Evolutionary conservation across 495 filamentous ascomycete species (phyloP), one percentile per base, ranked within the genome.

Genomic region (Penicillium maclennaniae): DNA sequence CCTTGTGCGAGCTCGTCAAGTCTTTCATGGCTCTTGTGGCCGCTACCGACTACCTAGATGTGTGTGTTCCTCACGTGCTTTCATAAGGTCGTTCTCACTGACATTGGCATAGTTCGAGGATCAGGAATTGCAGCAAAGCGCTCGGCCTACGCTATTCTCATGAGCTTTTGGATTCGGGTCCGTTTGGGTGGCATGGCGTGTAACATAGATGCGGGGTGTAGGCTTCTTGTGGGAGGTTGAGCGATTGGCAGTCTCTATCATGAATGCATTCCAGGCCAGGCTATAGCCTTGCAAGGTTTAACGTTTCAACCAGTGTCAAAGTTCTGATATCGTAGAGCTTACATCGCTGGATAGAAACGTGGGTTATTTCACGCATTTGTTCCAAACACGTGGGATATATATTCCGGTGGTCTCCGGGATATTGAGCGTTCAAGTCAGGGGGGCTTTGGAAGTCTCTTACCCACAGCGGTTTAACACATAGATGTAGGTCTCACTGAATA

Each of bases 11-110:
- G 36, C 62, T 87, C 45, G 80, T 83, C 52, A 83, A 85, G 61
- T 73, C 82, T 16, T 85, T 83, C 53, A 78, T 81, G 51, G 69
- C 79, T 17, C 68, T 87, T 12, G 74, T 87, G 49, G 62, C 75
- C 17, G 76, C 80, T 26, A 81, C 81, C n/a, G 75, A 76, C 31
- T 87, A 84, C 59, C 62, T 86, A 26, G 78, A 85, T 66, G 84
- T 86, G 67, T 53, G 80, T 69, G 43, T 45, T 19, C 14, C 20
- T 7, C 7, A 12, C 8, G 1, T 16, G 15, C 9, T 17, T 3
- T 28, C 23, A 14, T 21, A 31, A 45, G 47, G 12, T 39, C 25
- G 15, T 45, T 27, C 37, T 27, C 10, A 45, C 60, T 66, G 43
- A 66, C 26, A 28, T 37, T 10, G 43, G 16, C 39, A 14, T 48